These are phyloP conservation scores for Erodium texanum DNA, from an alignment of 441 rosid species.

Conservation along the genomic window DNA sequence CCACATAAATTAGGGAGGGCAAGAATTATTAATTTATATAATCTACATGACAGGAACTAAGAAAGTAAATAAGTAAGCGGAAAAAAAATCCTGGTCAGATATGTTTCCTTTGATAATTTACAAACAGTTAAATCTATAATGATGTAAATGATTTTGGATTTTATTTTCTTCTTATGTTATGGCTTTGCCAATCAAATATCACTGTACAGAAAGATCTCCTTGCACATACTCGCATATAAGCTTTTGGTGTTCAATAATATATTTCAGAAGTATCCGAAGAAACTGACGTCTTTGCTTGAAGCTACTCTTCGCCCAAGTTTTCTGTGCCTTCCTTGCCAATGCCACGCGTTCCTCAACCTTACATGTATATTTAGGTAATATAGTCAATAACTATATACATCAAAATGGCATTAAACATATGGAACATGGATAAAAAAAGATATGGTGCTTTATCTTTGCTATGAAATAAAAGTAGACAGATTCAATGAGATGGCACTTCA, in stretches of 20 bases:
- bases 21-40: neutral
- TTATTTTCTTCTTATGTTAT: neutral
- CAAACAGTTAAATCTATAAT: neutral
- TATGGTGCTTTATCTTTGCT: neutral
- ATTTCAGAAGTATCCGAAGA: slow-evolving; percentile 82
- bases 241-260: slow-evolving; percentile 81
- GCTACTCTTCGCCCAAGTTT: slow-evolving; percentile 81
- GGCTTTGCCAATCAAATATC: neutral
- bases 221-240: slow-evolving; percentile 94
- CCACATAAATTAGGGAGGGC: slow-evolving; percentile 12
- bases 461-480: neutral
- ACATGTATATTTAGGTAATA: slow-evolving; percentile 13
- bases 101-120: neutral
- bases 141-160: neutral
- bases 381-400: neutral
- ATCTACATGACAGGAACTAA: neutral
- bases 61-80: neutral
- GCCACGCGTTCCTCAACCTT: slow-evolving; percentile 79
- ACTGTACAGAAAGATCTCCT: neutral
- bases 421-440: neutral
- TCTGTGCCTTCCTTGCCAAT: slow-evolving; percentile 90
- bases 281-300: slow-evolving; percentile 92
- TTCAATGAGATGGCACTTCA: neutral
- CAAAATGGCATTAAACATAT: neutral
- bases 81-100: neutral